phyloP scores from a whole-genome alignment of 139 green algal species.

The Micromonas commoda region DNA sequence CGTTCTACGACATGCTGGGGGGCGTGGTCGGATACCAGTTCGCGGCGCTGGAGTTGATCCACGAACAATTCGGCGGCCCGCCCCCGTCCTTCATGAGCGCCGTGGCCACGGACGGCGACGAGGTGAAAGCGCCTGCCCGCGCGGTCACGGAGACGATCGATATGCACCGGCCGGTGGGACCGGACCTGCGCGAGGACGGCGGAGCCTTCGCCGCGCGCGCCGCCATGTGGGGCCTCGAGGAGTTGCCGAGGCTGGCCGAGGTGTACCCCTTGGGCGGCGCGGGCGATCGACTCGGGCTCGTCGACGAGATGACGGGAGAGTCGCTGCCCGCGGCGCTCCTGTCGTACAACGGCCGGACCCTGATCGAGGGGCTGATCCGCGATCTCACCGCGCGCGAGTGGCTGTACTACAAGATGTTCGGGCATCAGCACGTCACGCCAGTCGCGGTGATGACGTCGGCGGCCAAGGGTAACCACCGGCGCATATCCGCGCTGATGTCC shows the following conservation, averaged over 20 bases:
- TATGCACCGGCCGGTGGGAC: slow-evolving; percentile 24
- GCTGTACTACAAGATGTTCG: slow-evolving; percentile 82
- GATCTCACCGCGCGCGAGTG: slow-evolving; percentile 93
- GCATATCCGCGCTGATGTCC: slow-evolving; percentile 51
- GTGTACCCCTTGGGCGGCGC: slow-evolving; percentile 92
- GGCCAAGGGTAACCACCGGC: slow-evolving; percentile 89
- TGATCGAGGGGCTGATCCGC: slow-evolving; percentile 83
- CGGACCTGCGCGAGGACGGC: slow-evolving; percentile 35
- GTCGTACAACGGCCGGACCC: slow-evolving; percentile 79
- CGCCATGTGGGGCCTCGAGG: slow-evolving; percentile 48
- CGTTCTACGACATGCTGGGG: slow-evolving; percentile 91
- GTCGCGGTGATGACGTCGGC: slow-evolving; percentile 95
- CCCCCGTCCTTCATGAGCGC: neutral
- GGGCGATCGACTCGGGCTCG: slow-evolving; percentile 83
- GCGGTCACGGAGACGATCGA: neutral
- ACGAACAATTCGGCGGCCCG: neutral
- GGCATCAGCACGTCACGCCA: slow-evolving; percentile 65
- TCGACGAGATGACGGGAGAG: slow-evolving; percentile 75
- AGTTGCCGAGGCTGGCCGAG: slow-evolving; percentile 78
- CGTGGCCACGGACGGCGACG: neutral
- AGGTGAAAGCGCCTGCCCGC: neutral
- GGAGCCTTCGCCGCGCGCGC: slow-evolving; percentile 21
- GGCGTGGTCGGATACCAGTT: slow-evolving; percentile 90
- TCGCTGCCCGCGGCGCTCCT: slow-evolving; percentile 86
- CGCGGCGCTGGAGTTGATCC: slow-evolving; percentile 71